Conservation (phyloP, 2,329 filamentous ascomycete genomes). For the Colletotrichum sp. region DNA sequence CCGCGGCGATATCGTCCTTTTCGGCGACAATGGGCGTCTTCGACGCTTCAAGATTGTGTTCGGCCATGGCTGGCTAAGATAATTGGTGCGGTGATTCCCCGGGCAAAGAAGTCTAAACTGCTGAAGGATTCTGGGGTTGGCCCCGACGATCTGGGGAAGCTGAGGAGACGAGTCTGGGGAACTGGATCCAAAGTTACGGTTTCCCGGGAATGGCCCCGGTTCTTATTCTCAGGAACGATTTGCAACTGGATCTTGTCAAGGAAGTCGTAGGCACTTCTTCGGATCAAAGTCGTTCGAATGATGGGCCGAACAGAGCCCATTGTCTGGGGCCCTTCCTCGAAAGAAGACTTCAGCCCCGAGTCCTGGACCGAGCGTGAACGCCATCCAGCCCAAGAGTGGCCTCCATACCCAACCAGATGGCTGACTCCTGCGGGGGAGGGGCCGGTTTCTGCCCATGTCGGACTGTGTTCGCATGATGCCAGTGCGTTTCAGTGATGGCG, state of each 20-base stretch:
- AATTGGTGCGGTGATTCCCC: not conserved
- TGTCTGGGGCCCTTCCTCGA: not conserved
- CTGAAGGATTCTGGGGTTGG: not conserved
- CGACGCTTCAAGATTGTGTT: slow-evolving; percentile 5
- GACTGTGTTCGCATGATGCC: not conserved
- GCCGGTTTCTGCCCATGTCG: not conserved
- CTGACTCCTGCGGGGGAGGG: not conserved
- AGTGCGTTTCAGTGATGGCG: not conserved
- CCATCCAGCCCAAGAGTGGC: not conserved
- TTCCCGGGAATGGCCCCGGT: slow-evolving; percentile 2
- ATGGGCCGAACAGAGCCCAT: not conserved
- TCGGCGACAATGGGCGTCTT: not conserved
- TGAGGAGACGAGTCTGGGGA: not conserved
- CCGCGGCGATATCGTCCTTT: slow-evolving; percentile 13
- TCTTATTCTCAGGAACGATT: slow-evolving; percentile 4
- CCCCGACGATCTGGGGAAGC: slow-evolving; percentile 5
- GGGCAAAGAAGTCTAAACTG: not conserved
- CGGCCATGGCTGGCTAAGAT: not conserved
- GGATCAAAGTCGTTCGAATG: not conserved
- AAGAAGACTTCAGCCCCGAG: not conserved
- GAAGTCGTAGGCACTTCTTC: slow-evolving; percentile 11
- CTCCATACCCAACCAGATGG: not conserved
- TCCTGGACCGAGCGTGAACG: not conserved
- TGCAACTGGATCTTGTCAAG: not conserved
- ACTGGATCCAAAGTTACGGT: not conserved